Evolutionary conservation across 192 early-diverging fungal genomes (phyloP), one percentile per base, ranked within the genome.

Genomic region (Podochytrium sp.): DNA sequence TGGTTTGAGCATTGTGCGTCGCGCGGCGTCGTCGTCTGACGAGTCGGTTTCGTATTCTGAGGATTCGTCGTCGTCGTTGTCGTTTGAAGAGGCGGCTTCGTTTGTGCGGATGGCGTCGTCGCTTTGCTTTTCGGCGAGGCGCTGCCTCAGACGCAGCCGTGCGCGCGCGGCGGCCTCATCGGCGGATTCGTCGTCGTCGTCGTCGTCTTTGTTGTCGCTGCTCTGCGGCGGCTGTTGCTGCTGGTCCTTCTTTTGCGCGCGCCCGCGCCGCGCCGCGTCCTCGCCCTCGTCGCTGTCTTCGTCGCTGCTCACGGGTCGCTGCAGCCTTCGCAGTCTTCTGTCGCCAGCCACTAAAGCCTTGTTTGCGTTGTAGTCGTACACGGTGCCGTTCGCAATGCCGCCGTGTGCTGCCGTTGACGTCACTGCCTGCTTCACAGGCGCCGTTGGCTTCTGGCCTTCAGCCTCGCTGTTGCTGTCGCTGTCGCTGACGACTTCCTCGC

Each of bases 1-100:
- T 2, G 97, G 97, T 74, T 96, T 97, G 12, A 95, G 76, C 71
- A 96, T 74, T 16, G 82, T 80, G 38, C 71, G 83, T 3, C 80
- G 72, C 14, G 87, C 80, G 30, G 80, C 79, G 29, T 81, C 83
- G 0, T 81, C 83, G 29, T 85, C 84, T 10, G 78, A 76, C 23
- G 89, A 90, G 35, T 85, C 87, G 34, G 74, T 79, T 57, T 90
- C 86, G 58, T 78, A 76, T n/a, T 82, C 66, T 29, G 67, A 56
- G 38, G 76, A 30, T 73, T 53, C 18, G 37, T 58, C 74, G 53
- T 59, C 39, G 37, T 39, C 62, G 20, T 34, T 38, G 25, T 34
- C 59, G 7, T 2, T 61, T n/a, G n/a, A n/a, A n/a, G n/a, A n/a
- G n/a, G n/a, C n/a, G n/a, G n/a, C 58, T 40, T 6, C 34, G 20